Evolutionary conservation across 2,329 filamentous ascomycete genomes (phyloP), one percentile per base, ranked within the genome.

Genomic region (Colletotrichum phormii): DNA sequence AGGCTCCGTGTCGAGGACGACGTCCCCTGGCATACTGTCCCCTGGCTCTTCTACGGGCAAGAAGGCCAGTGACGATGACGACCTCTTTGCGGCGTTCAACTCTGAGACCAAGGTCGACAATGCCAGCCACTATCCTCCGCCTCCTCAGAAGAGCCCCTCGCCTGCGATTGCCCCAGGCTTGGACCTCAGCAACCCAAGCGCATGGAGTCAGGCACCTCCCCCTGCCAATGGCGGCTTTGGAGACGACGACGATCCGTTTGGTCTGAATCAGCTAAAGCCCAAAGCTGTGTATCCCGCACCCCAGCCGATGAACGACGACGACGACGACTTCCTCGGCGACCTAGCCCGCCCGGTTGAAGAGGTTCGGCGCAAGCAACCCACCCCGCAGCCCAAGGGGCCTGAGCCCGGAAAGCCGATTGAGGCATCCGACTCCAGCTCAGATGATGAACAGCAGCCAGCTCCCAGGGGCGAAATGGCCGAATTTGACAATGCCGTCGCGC

Each of bases 181-280:
- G 13, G 86, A 92, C 77, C 81, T 92, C 59, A 86, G 83, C 67
- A 84, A 86, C 67, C 87, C 90, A 2, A 85, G 80, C 68, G 86
- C 90, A 1, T 92, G 90, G 90, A 82, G 78, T 29, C 77, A 83
- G 66, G n/a, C 83, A 31, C 57, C 79, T 4, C 71, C 76, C 22
- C 24, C 61, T 7, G 75, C 81, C 1, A 78, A 78, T 55, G 80
- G 78, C 12, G 80, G 77, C 0, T 83, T 91, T 74, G 84, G 81
- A 35, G 92, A 96, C 70, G 94, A 98, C 77, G 95, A 97, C 79
- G 95, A 98, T 79, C 94, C 95, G 2, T 98, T 98, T 80, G 96
- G 94, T 0, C 84, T 98, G 46, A 92, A 87, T 72, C 86, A 92
- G 75, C 80, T 95, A 78, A 89, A 89, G 75, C 83, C 81, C 79